These are phyloP conservation scores for Xylaria cubensis DNA, from an alignment of 495 filamentous ascomycete species.

Conservation along the genomic window DNA sequence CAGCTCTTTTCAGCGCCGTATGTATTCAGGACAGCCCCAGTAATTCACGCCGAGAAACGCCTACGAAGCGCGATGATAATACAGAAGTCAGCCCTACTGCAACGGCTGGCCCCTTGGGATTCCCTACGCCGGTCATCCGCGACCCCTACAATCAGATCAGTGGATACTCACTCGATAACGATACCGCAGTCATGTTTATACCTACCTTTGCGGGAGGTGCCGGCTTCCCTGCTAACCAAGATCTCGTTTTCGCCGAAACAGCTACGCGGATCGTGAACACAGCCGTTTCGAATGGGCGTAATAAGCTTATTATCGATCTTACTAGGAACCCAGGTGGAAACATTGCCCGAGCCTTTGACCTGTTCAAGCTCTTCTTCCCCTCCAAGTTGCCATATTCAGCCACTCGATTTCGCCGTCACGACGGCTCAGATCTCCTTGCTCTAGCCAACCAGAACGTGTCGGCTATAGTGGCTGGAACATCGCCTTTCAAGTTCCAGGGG, in stretches of 20 bases:
- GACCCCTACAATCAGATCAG: conserved; percentile 19
- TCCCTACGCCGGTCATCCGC: not conserved
- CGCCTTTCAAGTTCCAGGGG: not conserved
- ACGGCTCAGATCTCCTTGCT: conserved; percentile 6
- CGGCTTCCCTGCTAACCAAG: not conserved
- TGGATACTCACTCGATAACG: conserved; percentile 10
- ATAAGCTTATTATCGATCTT: conserved; percentile 59
- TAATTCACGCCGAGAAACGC: not conserved
- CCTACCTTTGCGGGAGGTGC: not conserved
- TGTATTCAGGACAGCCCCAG: not conserved
- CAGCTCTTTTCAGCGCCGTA: not conserved
- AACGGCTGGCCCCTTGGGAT: conserved; percentile 28
- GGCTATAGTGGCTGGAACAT: not conserved
- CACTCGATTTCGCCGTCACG: conserved; percentile 11
- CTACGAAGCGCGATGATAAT: not conserved
- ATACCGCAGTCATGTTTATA: conserved; percentile 18
- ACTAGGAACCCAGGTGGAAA: conserved; percentile 62
- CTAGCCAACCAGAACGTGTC: not conserved
- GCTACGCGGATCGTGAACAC: conserved; percentile 12
- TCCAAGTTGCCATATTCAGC: conserved; percentile 12
- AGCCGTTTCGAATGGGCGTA: not conserved
- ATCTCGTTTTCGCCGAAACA: conserved; percentile 7
- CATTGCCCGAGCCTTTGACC: conserved; percentile 53
- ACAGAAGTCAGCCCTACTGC: not conserved
- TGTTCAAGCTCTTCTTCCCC: conserved; percentile 46